These are phyloP conservation scores for Penicillium sp. DNA, from an alignment of 2,329 filamentous ascomycete genomes.

Conservation along the genomic window DNA sequence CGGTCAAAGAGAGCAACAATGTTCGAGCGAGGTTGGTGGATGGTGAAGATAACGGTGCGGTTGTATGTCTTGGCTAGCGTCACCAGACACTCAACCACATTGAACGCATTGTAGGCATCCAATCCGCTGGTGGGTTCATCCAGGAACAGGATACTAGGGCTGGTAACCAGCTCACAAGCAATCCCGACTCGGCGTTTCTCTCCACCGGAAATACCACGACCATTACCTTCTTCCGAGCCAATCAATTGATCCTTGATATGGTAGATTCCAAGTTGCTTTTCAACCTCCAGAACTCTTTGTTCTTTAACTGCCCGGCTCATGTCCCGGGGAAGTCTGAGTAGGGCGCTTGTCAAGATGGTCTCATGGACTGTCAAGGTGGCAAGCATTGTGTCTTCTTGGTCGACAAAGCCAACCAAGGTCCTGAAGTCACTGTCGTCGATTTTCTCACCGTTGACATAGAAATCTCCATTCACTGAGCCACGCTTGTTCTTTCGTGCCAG, in stretches of 20 bases:
- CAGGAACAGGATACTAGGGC: constrained; percentile 92
- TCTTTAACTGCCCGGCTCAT: constrained; percentile 90
- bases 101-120: constrained; percentile 97
- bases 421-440: constrained; percentile 82
- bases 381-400: constrained; percentile 97
- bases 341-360: constrained; percentile 90
- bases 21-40: constrained; percentile 96
- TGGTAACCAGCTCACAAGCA: constrained; percentile 95
- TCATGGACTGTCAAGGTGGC: constrained; percentile 96
- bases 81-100: constrained; percentile 93
- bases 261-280: constrained; percentile 91
- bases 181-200: constrained; percentile 96
- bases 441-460: constrained; percentile 91
- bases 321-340: constrained; percentile 85
- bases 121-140: constrained; percentile 96
- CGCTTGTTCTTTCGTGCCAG: constrained; percentile 96
- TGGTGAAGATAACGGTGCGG: constrained; percentile 95
- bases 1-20: constrained; percentile 97
- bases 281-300: constrained; percentile 86
- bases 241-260: constrained; percentile 94
- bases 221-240: constrained; percentile 90
- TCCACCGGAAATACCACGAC: constrained; percentile 92
- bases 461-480: constrained; percentile 73
- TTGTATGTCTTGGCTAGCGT: constrained; percentile 95
- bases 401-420: constrained; percentile 91